Evolutionary conservation across 2,329 filamentous ascomycete species (phyloP), one percentile per base, ranked within the genome.

Genomic region (Elsinoe batatas): DNA sequence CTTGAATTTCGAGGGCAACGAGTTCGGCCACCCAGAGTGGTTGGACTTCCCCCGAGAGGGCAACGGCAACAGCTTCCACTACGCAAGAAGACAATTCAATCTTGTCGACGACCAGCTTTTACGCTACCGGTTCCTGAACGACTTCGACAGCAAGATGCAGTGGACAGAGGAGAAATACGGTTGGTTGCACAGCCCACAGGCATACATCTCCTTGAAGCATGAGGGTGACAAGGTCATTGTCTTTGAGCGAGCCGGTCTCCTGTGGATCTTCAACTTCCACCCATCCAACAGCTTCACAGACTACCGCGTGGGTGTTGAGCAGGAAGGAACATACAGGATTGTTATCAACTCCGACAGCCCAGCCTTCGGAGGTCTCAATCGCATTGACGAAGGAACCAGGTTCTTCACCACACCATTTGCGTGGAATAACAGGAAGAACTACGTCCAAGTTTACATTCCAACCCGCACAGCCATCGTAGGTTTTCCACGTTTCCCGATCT

Each of bases 21-120:
- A 98, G 71, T 98, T 98, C 66, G 93, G 93, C 0, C 93, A 98
- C 68, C 93, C 93, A 0, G 93, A 98, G 72, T 98, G 93, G 93
- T 86, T 98, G 37, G 93, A 98, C 70, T 98, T 98, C 72, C 93
- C 93, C 3, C 87, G 93, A 53, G 89, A 85, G 65, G 93, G 93
- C 56, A 69, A 69, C 59, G 58, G 60, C 58, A 71, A 70, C 61
- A 65, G 63, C 58, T 69, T 70, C 61, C 67, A 71, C 61, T 71
- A 71, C 60, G 68, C 68, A 13, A 59, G 93, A 18, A 86, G 93
- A 58, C 91, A 96, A 69, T 83, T 96, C 62, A 97, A 98, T 71
- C 80, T 98, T 13, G 84, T 89, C 0, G 89, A 96, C 54, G 93
- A 98, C 68, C 62, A 76, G 0, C 76, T 95, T 11, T 81, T 98